Evolutionary conservation across 352 stramenopile genomes (phyloP).

Genomic region (Phytophthora hybrid): DNA sequence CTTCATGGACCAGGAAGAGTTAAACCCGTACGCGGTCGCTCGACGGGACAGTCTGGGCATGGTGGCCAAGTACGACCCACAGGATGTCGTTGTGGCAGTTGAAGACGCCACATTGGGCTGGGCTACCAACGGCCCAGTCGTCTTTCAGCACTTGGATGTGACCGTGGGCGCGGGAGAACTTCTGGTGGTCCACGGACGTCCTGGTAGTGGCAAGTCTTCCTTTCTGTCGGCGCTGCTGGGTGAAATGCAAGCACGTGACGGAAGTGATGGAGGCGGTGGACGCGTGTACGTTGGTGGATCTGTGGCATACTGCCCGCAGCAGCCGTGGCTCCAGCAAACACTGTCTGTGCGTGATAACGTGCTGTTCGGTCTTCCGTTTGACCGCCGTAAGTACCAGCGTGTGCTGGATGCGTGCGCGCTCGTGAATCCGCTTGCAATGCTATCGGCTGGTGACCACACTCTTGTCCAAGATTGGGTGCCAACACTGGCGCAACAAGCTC

Average conservation of each 20-base stretch:
- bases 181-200: conserved; percentile 93
- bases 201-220: conserved; percentile 96
- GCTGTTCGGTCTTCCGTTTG: conserved; percentile 89
- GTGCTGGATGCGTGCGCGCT: conserved; percentile 86
- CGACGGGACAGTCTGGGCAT: conserved; percentile 50
- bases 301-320: conserved; percentile 91
- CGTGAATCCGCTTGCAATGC: conserved; percentile 74
- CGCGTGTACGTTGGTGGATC: conserved; percentile 68
- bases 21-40: conserved; percentile 62
- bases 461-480: conserved; percentile 78
- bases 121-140: conserved; percentile 42
- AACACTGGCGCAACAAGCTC: conserved; percentile 68
- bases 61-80: conserved; percentile 63
- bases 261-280: conserved; percentile 31
- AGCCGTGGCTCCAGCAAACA: conserved; percentile 92
- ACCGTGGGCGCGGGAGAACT: conserved; percentile 91
- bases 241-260: conserved; percentile 91
- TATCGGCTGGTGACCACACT: conserved; percentile 88
- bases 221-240: conserved; percentile 95
- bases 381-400: conserved; percentile 75
- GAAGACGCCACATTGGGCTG: conserved; percentile 74
- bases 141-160: conserved; percentile 84
- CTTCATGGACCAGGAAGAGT: conserved; percentile 89
- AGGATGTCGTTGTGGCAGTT: conserved; percentile 68
- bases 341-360: conserved; percentile 90